Conservation (phyloP, 441 rosid genomes). For the Manihot esculenta region DNA sequence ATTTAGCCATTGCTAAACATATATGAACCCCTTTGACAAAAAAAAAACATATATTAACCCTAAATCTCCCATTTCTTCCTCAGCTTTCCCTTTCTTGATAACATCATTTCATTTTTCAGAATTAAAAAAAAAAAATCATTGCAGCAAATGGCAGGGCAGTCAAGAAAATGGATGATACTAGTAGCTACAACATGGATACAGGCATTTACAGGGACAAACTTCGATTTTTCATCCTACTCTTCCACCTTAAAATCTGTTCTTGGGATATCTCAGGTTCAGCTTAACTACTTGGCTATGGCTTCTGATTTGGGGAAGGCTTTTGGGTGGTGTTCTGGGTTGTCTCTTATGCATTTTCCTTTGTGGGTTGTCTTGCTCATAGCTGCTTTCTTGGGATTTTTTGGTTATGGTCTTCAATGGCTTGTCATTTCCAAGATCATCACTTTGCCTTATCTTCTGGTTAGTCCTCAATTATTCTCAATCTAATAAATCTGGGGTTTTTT, state of each 20-base stretch:
- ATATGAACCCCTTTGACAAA: no score
- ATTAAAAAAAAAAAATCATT: no score
- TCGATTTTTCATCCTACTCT: constrained; percentile 89
- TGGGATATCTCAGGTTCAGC: constrained; percentile 75
- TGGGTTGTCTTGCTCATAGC: constrained; percentile 69
- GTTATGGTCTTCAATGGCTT: constrained; percentile 83
- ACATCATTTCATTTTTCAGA: neutral
- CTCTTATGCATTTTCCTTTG: constrained; percentile 55
- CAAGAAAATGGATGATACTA: constrained; percentile 74
- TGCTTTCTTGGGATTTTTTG: constrained; percentile 61
- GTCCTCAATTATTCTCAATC: neutral
- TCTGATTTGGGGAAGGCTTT: constrained; percentile 84
- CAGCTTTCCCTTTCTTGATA: neutral
- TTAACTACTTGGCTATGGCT: constrained; percentile 73
- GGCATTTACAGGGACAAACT: constrained; percentile 87
- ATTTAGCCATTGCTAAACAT: neutral
- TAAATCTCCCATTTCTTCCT: neutral
- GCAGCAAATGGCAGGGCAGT: constrained; percentile 50
- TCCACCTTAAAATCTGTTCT: constrained; percentile 64
- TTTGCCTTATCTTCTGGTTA: constrained; percentile 65
- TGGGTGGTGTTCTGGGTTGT: constrained; percentile 83
- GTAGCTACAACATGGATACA: constrained; percentile 80
- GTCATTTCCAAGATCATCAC: constrained; percentile 47
- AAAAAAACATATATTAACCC: neutral
- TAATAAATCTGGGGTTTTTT: neutral